Evolutionary conservation across 2,329 filamentous ascomycete species (phyloP).

Genomic region (Cordyceps tenuipes): DNA sequence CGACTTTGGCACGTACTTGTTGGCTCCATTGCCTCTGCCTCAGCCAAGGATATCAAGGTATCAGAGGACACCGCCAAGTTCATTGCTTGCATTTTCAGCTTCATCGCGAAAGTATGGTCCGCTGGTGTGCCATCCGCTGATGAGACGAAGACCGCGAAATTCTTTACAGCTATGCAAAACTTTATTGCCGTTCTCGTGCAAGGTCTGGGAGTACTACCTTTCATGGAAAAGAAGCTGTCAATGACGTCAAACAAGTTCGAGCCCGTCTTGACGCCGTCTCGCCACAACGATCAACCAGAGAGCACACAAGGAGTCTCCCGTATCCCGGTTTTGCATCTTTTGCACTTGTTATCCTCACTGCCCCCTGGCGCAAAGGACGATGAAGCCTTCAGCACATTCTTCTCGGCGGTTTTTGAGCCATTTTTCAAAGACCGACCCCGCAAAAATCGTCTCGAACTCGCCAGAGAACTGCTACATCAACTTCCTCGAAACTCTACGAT

Average conservation of each 20-base stretch:
- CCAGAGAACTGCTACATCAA: conserved; percentile 42
- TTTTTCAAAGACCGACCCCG: conserved; percentile 46
- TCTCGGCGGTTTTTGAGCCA: conserved; percentile 46
- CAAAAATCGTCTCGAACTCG: conserved; percentile 37
- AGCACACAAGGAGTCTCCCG: conserved; percentile 43
- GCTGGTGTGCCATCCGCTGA: conserved; percentile 31
- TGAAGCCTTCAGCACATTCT: conserved; percentile 35
- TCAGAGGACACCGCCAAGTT: conserved; percentile 76
- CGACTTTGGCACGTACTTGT: conserved; percentile 56
- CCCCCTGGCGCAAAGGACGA: conserved; percentile 41
- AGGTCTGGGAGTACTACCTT: conserved; percentile 49
- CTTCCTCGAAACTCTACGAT: conserved; percentile 36
- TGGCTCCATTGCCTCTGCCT: conserved; percentile 55
- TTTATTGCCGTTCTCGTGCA: conserved; percentile 42
- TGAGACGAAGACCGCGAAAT: conserved; percentile 36
- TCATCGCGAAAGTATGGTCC: conserved; percentile 62
- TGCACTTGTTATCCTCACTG: conserved; percentile 48
- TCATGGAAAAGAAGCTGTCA: conserved; percentile 52
- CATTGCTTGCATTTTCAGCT: conserved; percentile 60
- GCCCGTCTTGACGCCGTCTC: conserved; percentile 57
- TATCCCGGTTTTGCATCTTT: conserved; percentile 58
- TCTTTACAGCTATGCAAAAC: conserved; percentile 45
- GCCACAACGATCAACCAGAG: conserved; percentile 44
- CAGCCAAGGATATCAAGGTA: conserved; percentile 81
- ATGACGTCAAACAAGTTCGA: conserved; percentile 50